Conservation (phyloP, 805 yeast genomes). For the Teunomyces atbi region DNA sequence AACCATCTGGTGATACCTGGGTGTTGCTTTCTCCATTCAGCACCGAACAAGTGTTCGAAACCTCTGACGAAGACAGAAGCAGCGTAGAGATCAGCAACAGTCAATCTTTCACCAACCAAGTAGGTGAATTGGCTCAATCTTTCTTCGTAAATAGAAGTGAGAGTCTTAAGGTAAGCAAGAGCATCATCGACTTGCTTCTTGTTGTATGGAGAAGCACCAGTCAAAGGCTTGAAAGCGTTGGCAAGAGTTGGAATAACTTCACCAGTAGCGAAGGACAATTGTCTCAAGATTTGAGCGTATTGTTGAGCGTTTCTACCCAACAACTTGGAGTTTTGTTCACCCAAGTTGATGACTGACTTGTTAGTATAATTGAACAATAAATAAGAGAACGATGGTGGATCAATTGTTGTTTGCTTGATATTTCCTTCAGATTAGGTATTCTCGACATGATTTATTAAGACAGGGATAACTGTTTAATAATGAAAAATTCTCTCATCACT, state of each 20-base stretch:
- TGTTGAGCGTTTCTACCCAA: slow-evolving; percentile 67
- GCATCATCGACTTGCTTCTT: slow-evolving; percentile 61
- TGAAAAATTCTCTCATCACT: slow-evolving; percentile 58
- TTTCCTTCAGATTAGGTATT: slow-evolving; percentile 49
- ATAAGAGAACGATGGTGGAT: no score
- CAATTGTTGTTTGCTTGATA: not conserved
- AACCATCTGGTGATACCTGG: slow-evolving; percentile 74
- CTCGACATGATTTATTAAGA: slow-evolving; percentile 79
- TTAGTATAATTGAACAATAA: slow-evolving; percentile 8
- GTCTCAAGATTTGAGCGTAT: slow-evolving; percentile 64
- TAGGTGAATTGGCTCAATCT: slow-evolving; percentile 43
- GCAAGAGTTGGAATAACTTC: slow-evolving; percentile 52
- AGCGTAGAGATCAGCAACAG: slow-evolving; percentile 45
- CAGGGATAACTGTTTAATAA: slow-evolving; percentile 78
- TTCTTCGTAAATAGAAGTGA: slow-evolving; percentile 23
- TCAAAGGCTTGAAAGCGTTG: slow-evolving; percentile 54
- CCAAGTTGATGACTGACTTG: slow-evolving; percentile 46
- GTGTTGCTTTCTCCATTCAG: slow-evolving; percentile 59
- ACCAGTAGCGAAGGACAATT: slow-evolving; percentile 74
- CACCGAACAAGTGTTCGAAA: slow-evolving; percentile 58
- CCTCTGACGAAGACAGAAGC: slow-evolving; percentile 48
- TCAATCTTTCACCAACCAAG: slow-evolving; percentile 47
- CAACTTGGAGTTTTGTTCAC: slow-evolving; percentile 46
- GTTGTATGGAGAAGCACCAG: slow-evolving; percentile 73
- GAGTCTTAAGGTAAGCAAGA: slow-evolving; percentile 24